Evolutionary conservation across 2,329 filamentous ascomycete genomes (phyloP), one percentile per base, ranked within the genome.

Genomic region (Aspergillus sp.): DNA sequence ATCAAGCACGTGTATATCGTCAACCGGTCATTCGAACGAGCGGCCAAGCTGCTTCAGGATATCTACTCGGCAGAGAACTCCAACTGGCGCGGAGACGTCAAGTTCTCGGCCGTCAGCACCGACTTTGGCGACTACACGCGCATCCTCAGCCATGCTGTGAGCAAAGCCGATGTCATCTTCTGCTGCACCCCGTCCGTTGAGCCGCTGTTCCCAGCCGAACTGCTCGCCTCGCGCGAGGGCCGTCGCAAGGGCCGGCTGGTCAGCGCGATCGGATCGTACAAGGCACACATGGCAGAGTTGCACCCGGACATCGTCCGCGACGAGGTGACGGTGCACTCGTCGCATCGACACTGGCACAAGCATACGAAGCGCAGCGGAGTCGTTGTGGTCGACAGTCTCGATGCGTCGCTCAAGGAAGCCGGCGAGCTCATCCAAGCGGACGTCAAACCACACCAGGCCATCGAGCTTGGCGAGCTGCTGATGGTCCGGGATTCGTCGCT

Each of bases 341-440:
- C 65, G 10, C 72, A 77, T 45, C 69, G 73, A 35, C 69, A 71
- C 43, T 75, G 77, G 50, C 67, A 71, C 48, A 71, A 68, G 48
- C 75, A 80, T 48, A 73, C 77, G 10, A 64, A 73, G 27, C 72
- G 79, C 46, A 80, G 81, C 4, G 78, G 80, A 0, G 76, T 82
- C 0, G 67, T 84, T 1, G 69, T 83, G 4, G 79, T 81, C 2
- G 78, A 83, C 60, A 90, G 85, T 7, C 73, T 94, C 0, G 83
- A 88, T 29, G 86, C 86, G 0, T 89, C 85, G 41, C 64, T 95
- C 39, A 82, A 83, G 56, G 88, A 95, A 62, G 86, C 90, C 0
- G 91, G 91, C 0, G 91, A 97, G 70, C 74, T 97, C 42, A 84
- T 94, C 7, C 80, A 88, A 54, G 87, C 88, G 0, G 82, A 81